Conservation (phyloP, 148 eudicot species). For the Vaccinium darrowii region DNA sequence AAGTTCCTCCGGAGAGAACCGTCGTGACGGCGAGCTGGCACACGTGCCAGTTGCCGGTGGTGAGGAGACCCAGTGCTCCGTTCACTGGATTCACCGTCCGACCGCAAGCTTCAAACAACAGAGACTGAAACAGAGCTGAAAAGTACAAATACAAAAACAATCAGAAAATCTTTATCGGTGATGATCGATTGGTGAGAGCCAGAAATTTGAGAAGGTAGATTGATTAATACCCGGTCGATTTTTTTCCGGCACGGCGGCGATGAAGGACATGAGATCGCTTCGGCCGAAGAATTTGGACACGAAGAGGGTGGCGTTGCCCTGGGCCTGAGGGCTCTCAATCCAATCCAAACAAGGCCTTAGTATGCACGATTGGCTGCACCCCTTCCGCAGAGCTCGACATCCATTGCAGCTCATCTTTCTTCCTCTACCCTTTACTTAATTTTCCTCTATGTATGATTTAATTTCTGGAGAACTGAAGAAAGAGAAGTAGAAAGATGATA, state of each 20-base stretch:
- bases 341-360: constrained; percentile 56
- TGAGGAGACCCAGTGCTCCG: constrained; percentile 50
- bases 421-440: background rate
- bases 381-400: constrained; percentile 65
- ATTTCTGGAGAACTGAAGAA: background rate
- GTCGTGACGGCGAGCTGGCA: constrained; percentile 48
- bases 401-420: constrained; percentile 70
- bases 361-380: constrained; percentile 66
- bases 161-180: background rate
- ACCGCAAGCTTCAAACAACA: constrained; percentile 51
- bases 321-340: constrained; percentile 55
- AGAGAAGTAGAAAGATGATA: background rate
- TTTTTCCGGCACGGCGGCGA: constrained; percentile 53
- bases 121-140: constrained; percentile 51
- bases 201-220: background rate
- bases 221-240: background rate
- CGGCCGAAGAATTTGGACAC: constrained; percentile 81
- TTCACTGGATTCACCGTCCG: constrained; percentile 50
- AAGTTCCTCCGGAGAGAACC: constrained; percentile 41
- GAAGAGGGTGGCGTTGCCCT: constrained; percentile 72
- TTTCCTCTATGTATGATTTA: background rate
- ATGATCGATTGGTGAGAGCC: background rate
- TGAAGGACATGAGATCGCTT: constrained; percentile 68
- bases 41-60: constrained; percentile 53
- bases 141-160: background rate